Base-by-base conservation (phyloP, 108 stramenopile species). In the Fragilaria radians region DNA sequence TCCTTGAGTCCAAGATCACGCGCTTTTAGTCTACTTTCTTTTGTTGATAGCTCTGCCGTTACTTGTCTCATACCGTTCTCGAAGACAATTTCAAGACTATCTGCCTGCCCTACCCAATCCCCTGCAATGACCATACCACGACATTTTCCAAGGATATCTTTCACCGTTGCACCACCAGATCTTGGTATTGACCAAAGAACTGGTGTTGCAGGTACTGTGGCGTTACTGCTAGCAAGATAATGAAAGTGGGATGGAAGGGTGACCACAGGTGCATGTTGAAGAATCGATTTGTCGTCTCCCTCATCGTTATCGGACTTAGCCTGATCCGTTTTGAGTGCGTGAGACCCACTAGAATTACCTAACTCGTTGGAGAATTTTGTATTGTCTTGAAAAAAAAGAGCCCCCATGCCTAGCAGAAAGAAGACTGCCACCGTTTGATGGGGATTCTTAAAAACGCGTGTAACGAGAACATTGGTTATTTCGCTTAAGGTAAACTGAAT, bases 81-180 rank as follows among this genome's bases (percentile, higher is more conserved):
- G 23, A 5, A 36, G 11, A 57, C 55, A 33, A 32, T 32, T 5
- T 57, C 18, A 1, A 57, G 30, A 5, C 34, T 32, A 22, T 57
- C 55, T 3, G 22, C 55, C 2, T 30, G 19, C 19, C 24, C 50
- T 7, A 24, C 22, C 55, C 55, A 57, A 5, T 31, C 31, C 1
- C 55, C 55, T 19, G 55, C 55, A 4, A 57, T 19, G n/a, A 57
- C 31, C 22, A 32, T 19, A 3, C 55, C 55, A 4, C 19, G 30
- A 36, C 55, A 57, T 57, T 57, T n/a, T 21, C 55, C 55, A 1
- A 57, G 18, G 28, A 57, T 57, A 19, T 32, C 33, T 32, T 3
- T 21, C n/a, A 57, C n/a, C 7, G 30, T 27, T 5, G 22, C 55
- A 7, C 55, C 55, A 36, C 55, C 55, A 2, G 30, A 32, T 36